These are phyloP conservation scores for Rhodamnia rubescens DNA, from an alignment of 345 rosid species.

Conservation along the genomic window DNA sequence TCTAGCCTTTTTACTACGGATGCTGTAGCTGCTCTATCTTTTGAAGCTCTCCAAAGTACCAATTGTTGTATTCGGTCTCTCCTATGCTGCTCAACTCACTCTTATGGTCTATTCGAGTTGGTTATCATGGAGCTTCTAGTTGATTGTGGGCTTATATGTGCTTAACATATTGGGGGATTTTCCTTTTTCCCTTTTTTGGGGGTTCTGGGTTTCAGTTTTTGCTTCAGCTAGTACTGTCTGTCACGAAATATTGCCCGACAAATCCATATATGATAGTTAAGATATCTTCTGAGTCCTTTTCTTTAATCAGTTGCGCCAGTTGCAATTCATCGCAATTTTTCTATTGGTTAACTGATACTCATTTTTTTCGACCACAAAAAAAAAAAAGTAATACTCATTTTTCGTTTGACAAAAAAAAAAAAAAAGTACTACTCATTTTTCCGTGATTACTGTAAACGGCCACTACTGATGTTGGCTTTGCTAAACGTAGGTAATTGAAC, in stretches of 20 bases:
- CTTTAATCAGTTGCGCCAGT: background rate
- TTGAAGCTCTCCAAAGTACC: background rate
- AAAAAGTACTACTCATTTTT: background rate
- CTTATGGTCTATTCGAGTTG: background rate
- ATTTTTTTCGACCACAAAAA: too few relatives aligned
- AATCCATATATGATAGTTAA: background rate
- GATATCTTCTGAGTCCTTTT: background rate
- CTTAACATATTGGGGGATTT: background rate
- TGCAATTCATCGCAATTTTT: background rate
- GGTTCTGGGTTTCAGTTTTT: background rate
- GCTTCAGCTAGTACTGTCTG: background rate
- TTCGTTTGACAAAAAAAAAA: too few relatives aligned
- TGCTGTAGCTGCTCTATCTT: background rate
- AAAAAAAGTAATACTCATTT: too few relatives aligned
- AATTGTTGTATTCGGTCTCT: background rate
- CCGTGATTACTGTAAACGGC: background rate
- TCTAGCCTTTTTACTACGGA: background rate
- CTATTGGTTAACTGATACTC: background rate
- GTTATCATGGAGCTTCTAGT: background rate
- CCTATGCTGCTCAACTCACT: background rate
- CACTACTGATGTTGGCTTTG: constrained; percentile 4
- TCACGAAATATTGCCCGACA: background rate
- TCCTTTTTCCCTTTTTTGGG: background rate
- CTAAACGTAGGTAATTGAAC: constrained; percentile 79
- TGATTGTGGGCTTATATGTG: background rate